These are phyloP conservation scores for Xerocomus brunneocitrinus DNA, from an alignment of 768 basidiomycete species.

Conservation along the genomic window DNA sequence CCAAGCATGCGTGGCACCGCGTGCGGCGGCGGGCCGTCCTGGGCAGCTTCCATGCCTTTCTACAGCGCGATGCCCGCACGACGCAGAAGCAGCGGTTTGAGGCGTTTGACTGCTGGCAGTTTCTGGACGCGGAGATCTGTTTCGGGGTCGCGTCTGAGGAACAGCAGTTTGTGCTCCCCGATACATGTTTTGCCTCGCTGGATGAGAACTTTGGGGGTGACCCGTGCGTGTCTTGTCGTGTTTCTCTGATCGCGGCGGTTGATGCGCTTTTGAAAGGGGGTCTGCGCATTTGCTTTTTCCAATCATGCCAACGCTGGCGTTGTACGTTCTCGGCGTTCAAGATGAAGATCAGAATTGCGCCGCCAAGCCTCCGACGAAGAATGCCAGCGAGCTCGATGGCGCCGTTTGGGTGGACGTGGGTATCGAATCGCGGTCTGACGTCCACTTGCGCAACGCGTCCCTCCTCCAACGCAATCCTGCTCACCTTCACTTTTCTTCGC, in stretches of 20 bases:
- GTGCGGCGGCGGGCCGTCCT: conserved; percentile 27
- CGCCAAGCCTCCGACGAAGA: conserved; percentile 10
- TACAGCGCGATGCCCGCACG: conserved; percentile 12
- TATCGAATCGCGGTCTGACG: conserved; percentile 47
- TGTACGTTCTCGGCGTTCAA: conserved; percentile 46
- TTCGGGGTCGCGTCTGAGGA: conserved; percentile 50
- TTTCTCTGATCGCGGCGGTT: neutral
- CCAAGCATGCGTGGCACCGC: conserved; percentile 24
- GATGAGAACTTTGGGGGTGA: conserved; percentile 42
- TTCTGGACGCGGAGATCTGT: conserved; percentile 47
- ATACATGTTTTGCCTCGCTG: conserved; percentile 50
- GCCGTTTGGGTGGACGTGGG: conserved; percentile 44
- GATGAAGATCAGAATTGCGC: conserved; percentile 9
- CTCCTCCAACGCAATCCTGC: conserved; percentile 50
- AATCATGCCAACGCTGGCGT: conserved; percentile 46
- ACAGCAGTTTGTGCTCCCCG: conserved; percentile 54
- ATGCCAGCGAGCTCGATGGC: neutral
- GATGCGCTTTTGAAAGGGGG: conserved; percentile 29
- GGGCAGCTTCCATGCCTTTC: conserved; percentile 27
- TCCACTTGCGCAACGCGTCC: conserved; percentile 58
- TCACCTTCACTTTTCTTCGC: conserved; percentile 49
- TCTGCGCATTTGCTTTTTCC: conserved; percentile 53
- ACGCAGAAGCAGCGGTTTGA: conserved; percentile 11
- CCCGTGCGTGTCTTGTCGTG: conserved; percentile 14
- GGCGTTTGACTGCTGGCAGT: conserved; percentile 42